Evolutionary conservation across 768 basidiomycete genomes (phyloP), one percentile per base, ranked within the genome.

Genomic region (Lactifluus rugatus): DNA sequence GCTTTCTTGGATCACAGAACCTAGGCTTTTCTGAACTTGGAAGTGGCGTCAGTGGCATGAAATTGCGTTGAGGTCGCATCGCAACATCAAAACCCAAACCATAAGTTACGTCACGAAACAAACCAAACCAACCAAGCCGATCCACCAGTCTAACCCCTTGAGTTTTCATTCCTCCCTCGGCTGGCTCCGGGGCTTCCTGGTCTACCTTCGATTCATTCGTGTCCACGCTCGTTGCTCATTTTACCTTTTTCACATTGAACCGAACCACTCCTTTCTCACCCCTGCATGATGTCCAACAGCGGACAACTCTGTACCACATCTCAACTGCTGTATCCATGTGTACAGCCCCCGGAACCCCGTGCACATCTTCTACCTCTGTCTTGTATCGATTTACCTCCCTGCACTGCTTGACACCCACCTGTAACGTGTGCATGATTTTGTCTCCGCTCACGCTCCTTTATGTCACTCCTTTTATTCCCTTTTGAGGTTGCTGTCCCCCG

Each of bases 1-100:
- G 10, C 57, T 64, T 47, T 64, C 63, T 44, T 64, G 57, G 61
- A 45, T 60, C 47, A 53, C 48, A 9, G 60, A 58, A 52, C 49
- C 49, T 13, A 48, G 52, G 17, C 56, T 61, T 28, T 63, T 63
- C 60, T 63, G 42, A 61, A 32, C 49, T 50, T 8, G 57, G 51
- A 48, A 53, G 39, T 23, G 28, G 47, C 32, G n/a, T 44, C 48
- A 28, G 31, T 9, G 37, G 47, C 36, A 28, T 44, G 3, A 26
- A 36, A 5, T 42, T 26, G 25, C 16, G 36, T 10, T 28, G 23
- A 14, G 37, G 31, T 26, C 31, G 56, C 10, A 26, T 51, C n/a
- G 34, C 47, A 23, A 37, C 36, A 55, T 55, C 54, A 47, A 49
- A 39, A 5, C 41, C 26, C 28, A 42, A 44, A 52, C 36, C 41